Evolutionary conservation across 441 rosid species (phyloP).

Genomic region (Corymbia citriodora): DNA sequence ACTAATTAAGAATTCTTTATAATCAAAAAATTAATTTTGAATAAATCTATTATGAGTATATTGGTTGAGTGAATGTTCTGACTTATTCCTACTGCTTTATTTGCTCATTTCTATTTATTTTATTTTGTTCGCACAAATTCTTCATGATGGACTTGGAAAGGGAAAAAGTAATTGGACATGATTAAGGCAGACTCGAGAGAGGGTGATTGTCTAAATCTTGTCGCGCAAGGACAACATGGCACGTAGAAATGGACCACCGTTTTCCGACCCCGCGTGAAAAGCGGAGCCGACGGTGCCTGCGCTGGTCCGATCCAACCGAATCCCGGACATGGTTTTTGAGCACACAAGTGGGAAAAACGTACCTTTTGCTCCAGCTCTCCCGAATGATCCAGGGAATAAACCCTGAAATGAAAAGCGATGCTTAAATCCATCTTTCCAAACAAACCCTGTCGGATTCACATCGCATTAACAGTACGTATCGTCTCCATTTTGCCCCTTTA

Average conservation of each 20-base stretch:
- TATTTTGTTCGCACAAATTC: too few relatives aligned
- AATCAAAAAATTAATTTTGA: too few relatives aligned
- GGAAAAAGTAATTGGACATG: neutral
- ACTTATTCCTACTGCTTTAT: too few relatives aligned
- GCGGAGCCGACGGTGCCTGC: neutral
- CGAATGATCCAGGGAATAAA: neutral
- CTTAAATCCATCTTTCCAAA: neutral
- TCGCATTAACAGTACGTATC: accelerated
- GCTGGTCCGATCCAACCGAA: neutral
- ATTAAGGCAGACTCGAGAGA: neutral
- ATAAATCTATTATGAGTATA: too few relatives aligned
- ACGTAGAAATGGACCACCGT: neutral
- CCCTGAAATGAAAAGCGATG: neutral
- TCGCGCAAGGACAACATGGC: neutral
- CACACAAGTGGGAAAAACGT: neutral
- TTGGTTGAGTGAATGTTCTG: too few relatives aligned
- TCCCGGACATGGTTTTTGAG: neutral
- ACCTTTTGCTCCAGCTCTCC: neutral
- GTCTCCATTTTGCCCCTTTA: neutral
- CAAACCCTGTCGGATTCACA: neutral
- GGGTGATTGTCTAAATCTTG: neutral
- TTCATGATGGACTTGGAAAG: neutral
- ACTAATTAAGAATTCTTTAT: too few relatives aligned
- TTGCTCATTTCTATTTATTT: too few relatives aligned
- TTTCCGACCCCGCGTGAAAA: neutral